Conservation (phyloP, 495 filamentous ascomycete species). For the Neurospora sp. region DNA sequence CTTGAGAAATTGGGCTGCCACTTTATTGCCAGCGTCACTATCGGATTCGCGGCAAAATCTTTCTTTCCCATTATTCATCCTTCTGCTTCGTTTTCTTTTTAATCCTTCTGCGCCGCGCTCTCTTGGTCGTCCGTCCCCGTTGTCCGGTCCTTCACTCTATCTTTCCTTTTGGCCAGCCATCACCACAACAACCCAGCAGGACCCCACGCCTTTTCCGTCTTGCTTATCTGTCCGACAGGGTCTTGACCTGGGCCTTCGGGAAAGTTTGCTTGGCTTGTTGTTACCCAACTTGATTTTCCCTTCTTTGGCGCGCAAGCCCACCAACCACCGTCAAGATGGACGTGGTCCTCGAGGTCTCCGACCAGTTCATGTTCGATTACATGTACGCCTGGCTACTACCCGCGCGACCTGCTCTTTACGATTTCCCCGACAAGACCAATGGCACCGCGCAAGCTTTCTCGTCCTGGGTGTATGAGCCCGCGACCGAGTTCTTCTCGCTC, state of each 20-base stretch:
- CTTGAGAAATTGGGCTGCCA: background rate
- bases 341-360: slow-evolving; percentile 75
- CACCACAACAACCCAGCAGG: background rate
- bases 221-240: background rate
- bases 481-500: slow-evolving; percentile 61
- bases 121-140: background rate
- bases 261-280: background rate
- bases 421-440: slow-evolving; percentile 31
- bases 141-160: background rate
- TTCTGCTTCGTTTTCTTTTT: background rate
- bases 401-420: slow-evolving; percentile 40
- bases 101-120: background rate
- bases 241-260: background rate
- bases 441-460: slow-evolving; percentile 27
- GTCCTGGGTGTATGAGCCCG: slow-evolving; percentile 54
- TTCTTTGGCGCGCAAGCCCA: background rate
- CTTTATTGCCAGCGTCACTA: background rate
- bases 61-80: background rate
- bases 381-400: slow-evolving; percentile 67
- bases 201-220: background rate
- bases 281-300: background rate
- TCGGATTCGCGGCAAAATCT: background rate
- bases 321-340: slow-evolving; percentile 54
- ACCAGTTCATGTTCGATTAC: slow-evolving; percentile 76
- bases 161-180: background rate